Evolutionary conservation across 2,329 filamentous ascomycete species (phyloP), one percentile per base, ranked within the genome.

Genomic region (Cytospora piceicola): DNA sequence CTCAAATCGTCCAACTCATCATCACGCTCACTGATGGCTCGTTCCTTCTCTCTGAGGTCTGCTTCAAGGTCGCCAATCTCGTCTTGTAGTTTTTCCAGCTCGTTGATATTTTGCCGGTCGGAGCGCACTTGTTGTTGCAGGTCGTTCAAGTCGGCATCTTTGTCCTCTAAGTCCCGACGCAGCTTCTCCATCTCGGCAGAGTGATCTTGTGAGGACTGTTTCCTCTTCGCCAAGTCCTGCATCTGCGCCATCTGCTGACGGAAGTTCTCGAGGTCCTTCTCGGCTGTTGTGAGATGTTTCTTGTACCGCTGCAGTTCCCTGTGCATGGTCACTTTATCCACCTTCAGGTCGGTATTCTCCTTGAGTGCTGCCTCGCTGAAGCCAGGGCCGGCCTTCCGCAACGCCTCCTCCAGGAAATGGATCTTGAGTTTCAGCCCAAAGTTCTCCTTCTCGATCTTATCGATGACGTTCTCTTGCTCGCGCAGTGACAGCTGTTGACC

Each of bases 401-500:
- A 80, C 17, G 92, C 92, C 71, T 98, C 93, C 76, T 99, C 93
- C 64, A 99, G 84, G 76, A 96, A 99, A 77, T 98, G 93, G 61
- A 98, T 97, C 77, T 97, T 97, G 71, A 98, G 85, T 78, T 98
- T 98, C 62, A 99, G 83, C 29, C 93, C 93, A 75, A 98, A 99
- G 75, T 99, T 99, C 75, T 98, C 95, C 81, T 99, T 99, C 75
- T 97, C 93, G 72, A 99, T 94, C 74, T 92, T 92, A 79, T 97
- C 92, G 71, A 99, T 94, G 70, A 95, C 91, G 71, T 93, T 93
- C 78, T 98, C 95, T 77, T 99, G 95, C 75, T 99, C 95, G 68
- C 93, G 89, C 65, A 99, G 79, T 1, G 95, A 97, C 71, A 97
- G 84, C 74, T 96, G 90, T 72, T 97, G 97, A 24, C 93, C 93